A percentile compares a stretch with the other conserved stretches of the same genome.
phyloP scores from a whole-genome alignment of 768 basidiomycete genomes.

The Podaxis sp. region DNA sequence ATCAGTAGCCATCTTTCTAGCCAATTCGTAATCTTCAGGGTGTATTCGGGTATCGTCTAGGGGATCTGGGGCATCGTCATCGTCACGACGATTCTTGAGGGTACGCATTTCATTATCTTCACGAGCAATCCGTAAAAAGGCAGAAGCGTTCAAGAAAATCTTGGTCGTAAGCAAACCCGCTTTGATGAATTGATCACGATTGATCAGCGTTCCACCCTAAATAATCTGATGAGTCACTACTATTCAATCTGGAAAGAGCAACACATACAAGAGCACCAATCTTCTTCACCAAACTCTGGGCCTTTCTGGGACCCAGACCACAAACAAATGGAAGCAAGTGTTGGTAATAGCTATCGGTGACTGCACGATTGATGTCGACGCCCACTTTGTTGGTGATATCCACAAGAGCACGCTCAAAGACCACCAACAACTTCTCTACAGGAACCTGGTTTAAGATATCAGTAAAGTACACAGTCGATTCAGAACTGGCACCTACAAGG shows the following conservation, averaged over 20 bases:
- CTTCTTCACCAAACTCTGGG: constrained; percentile 78
- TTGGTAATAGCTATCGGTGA: constrained; percentile 86
- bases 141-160: constrained; percentile 92
- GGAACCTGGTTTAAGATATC: constrained; percentile 59
- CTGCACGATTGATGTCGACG: constrained; percentile 94
- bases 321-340: constrained; percentile 87
- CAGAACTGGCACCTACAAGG: constrained; percentile 45
- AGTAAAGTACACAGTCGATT: constrained; percentile 14
- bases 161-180: constrained; percentile 77
- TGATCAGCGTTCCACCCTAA: constrained; percentile 85
- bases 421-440: constrained; percentile 75
- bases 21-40: constrained; percentile 96
- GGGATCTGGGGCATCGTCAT: constrained; percentile 79
- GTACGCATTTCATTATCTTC: constrained; percentile 59
- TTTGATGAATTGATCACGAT: constrained; percentile 87
- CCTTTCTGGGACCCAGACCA: constrained; percentile 94
- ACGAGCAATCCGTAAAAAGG: constrained; percentile 83
- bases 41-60: constrained; percentile 96
- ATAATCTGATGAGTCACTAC: constrained; percentile 3
- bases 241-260: constrained; percentile 1
- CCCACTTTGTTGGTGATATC: constrained; percentile 92
- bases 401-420: constrained; percentile 85
- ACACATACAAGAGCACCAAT: constrained; percentile 70
- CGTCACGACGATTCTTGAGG: constrained; percentile 63
- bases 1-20: constrained; percentile 97